These are phyloP conservation scores for Gremmenia infestans DNA, from an alignment of 2,329 filamentous ascomycete species.

Conservation along the genomic window DNA sequence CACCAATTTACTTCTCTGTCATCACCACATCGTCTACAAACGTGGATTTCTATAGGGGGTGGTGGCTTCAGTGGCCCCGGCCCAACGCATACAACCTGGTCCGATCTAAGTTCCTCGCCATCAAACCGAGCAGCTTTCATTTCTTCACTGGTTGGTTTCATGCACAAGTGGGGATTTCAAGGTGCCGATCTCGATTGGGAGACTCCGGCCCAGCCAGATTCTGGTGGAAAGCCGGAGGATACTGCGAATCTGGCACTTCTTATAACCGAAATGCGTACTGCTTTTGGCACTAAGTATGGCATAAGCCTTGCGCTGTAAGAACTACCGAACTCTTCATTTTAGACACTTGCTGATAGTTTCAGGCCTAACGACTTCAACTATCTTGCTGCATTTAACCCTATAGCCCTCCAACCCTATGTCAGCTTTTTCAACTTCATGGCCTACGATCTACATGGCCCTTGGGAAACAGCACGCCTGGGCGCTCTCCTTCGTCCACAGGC, in stretches of 20 bases:
- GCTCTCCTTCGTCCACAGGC: constrained; percentile 36
- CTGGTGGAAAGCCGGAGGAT: constrained; percentile 36
- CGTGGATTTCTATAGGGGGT: constrained; percentile 38
- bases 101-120: constrained; percentile 24
- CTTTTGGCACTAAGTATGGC: constrained; percentile 35
- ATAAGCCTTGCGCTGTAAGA: constrained; percentile 37
- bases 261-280: constrained; percentile 26
- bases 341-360: neutral
- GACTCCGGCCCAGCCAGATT: constrained; percentile 34
- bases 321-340: neutral
- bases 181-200: constrained; percentile 46
- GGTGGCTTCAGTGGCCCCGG: constrained; percentile 29
- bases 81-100: constrained; percentile 30
- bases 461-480: constrained; percentile 35
- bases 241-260: constrained; percentile 33
- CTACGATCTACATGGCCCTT: constrained; percentile 38
- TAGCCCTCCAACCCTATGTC: constrained; percentile 22
- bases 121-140: constrained; percentile 35
- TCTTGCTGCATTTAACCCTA: constrained; percentile 30
- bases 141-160: constrained; percentile 30
- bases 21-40: constrained; percentile 24
- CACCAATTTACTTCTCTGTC: constrained; percentile 32
- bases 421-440: constrained; percentile 35
- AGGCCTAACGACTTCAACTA: constrained; percentile 32
- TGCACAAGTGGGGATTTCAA: constrained; percentile 35